Evolutionary conservation across 2,329 filamentous ascomycete species (phyloP).

Genomic region (Cladosporium velox): DNA sequence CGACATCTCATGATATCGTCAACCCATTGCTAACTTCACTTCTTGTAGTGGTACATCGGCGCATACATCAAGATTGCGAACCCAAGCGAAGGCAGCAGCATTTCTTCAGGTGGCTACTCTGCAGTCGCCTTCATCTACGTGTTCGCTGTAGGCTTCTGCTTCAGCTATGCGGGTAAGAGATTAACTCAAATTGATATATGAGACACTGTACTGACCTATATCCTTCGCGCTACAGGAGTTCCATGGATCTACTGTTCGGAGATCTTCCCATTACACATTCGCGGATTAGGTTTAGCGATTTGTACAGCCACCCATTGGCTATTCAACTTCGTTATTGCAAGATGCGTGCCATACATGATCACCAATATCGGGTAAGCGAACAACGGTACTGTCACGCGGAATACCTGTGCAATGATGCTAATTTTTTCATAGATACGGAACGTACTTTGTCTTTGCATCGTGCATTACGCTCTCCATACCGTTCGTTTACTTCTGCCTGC

Average conservation of each 20-base stretch:
- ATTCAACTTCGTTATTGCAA: conserved; percentile 29
- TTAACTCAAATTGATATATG: not conserved
- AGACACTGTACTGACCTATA: not conserved
- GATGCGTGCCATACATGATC: conserved; percentile 26
- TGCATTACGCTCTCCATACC: conserved; percentile 32
- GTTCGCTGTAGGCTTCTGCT: conserved; percentile 23
- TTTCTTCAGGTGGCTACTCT: conserved; percentile 21
- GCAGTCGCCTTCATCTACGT: conserved; percentile 26
- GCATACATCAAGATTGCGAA: conserved; percentile 11
- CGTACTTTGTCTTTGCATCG: conserved; percentile 26
- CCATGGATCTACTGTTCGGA: conserved; percentile 23
- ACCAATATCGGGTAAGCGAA: conserved; percentile 8
- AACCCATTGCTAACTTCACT: not conserved
- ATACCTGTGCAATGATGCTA: not conserved
- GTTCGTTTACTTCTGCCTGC: conserved; percentile 43
- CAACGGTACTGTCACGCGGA: not conserved
- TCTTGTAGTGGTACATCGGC: conserved; percentile 22
- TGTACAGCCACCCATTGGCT: conserved; percentile 28
- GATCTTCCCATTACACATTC: conserved; percentile 18
- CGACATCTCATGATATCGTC: not conserved
- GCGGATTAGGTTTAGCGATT: conserved; percentile 23
- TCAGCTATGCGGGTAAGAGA: conserved; percentile 21
- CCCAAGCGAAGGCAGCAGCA: not conserved
- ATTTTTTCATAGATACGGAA: conserved; percentile 16
- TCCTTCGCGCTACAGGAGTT: conserved; percentile 9